Evolutionary conservation across 1,139 yeast genomes (phyloP), one percentile per base, ranked within the genome.

Genomic region (Nakaseomyces sp.): DNA sequence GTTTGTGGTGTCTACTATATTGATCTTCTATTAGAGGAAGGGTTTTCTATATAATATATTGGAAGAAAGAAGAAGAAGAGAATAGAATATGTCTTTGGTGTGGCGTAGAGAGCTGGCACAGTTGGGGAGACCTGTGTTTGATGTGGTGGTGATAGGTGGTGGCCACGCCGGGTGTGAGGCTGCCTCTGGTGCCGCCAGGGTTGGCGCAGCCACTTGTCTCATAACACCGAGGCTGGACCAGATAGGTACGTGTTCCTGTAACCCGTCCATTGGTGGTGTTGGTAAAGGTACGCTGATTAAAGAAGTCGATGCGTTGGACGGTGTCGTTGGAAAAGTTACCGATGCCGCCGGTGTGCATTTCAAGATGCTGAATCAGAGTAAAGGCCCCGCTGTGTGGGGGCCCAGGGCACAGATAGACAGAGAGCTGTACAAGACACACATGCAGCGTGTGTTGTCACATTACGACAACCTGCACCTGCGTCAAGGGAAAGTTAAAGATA

Each of bases 91-190:
- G n/a, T n/a, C n/a, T n/a, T n/a, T n/a, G n/a, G n/a, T n/a, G n/a
- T n/a, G n/a, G n/a, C n/a, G n/a, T n/a, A n/a, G n/a, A n/a, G n/a
- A n/a, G n/a, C n/a, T n/a, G n/a, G n/a, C n/a, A n/a, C n/a, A n/a
- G n/a, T n/a, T n/a, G n/a, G n/a, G n/a, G n/a, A n/a, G n/a, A n/a
- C n/a, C n/a, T n/a, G n/a, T n/a, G 9, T n/a, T 5, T 30, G 41
- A 91, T 1, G 96, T 89, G 0, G 73, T 91, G 1, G 91, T 93
- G 3, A 78, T 93, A 19, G 99, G 99, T 3, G 99, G 95, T 9
- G 99, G 99, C 0, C 99, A 93, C 67, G 98, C 98, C 31, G 99
- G 99, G 3, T 83, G 95, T 55, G 99, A 93, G 64, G 98, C 99
- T 0, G 93, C 96, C 2, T 74, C 96, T 0, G 98, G 93, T 0